phyloP scores from a whole-genome alignment of 2,329 filamentous ascomycete species.

The Boeremia exigua region DNA sequence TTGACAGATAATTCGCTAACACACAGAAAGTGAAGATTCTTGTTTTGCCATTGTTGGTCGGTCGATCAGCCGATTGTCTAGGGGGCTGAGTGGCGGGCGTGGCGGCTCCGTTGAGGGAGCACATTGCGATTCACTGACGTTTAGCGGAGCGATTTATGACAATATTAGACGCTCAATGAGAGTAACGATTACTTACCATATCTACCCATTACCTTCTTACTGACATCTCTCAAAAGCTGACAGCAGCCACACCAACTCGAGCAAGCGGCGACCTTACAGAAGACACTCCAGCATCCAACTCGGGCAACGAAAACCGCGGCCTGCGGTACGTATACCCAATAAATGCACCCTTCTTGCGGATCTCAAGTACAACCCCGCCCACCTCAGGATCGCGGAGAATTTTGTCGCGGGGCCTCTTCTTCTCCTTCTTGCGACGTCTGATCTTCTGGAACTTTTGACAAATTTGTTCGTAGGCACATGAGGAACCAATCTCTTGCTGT shows the following conservation, averaged over 20 bases:
- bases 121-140: neutral
- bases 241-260: conserved; percentile 11
- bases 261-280: conserved; percentile 1
- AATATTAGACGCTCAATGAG: neutral
- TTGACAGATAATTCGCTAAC: too few relatives aligned
- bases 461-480: conserved; percentile 8
- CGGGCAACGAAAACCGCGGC: conserved; percentile 44
- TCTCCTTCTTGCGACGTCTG: conserved; percentile 67
- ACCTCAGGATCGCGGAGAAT: conserved; percentile 75
- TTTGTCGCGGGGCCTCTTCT: conserved; percentile 82
- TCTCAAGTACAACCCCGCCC: conserved; percentile 72
- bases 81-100: too few relatives aligned
- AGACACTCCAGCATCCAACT: conserved; percentile 32
- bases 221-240: conserved; percentile 15
- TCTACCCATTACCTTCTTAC: neutral
- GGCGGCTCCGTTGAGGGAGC: too few relatives aligned
- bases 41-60: too few relatives aligned
- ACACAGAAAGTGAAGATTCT: too few relatives aligned
- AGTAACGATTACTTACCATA: neutral
- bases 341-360: conserved; percentile 84
- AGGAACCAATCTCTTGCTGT: neutral
- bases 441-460: conserved; percentile 17
- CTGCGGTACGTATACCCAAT: conserved; percentile 86
- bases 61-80: too few relatives aligned
- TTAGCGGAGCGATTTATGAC: neutral